Evolutionary conservation across 768 basidiomycete genomes (phyloP).

Genomic region (Dictyophora rubrovolvata): DNA sequence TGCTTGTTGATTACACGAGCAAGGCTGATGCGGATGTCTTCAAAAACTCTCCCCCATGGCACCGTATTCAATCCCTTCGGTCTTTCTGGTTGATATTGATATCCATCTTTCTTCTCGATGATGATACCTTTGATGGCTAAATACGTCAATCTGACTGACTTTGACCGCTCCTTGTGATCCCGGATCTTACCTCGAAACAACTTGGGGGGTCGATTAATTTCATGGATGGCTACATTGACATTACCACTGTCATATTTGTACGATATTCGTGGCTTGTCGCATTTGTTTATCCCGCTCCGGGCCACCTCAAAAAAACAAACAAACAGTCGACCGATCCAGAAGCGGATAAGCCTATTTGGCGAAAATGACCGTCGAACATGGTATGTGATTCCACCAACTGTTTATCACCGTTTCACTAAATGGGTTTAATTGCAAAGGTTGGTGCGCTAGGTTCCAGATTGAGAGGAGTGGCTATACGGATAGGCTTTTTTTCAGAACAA

Average conservation of each 20-base stretch:
- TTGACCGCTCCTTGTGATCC: conserved; percentile 19
- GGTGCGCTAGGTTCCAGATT: too few species aligned
- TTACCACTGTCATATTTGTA: not conserved
- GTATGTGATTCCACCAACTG: too few species aligned
- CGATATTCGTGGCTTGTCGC: not conserved
- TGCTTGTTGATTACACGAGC: not conserved
- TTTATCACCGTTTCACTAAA: too few species aligned
- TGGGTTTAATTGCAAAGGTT: too few species aligned
- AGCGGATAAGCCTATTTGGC: conserved; percentile 24
- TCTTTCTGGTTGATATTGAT: not conserved
- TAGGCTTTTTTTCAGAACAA: too few species aligned
- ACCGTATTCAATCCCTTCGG: not conserved
- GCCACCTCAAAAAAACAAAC: conserved; percentile 4
- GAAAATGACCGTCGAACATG: not conserved
- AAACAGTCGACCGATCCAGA: conserved; percentile 19
- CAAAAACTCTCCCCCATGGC: not conserved
- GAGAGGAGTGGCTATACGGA: too few species aligned
- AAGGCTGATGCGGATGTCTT: not conserved
- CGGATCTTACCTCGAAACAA: not conserved
- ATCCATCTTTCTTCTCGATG: not conserved
- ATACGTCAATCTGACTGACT: not conserved
- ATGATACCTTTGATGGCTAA: not conserved
- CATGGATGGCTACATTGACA: not conserved
- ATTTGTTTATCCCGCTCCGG: too few species aligned
- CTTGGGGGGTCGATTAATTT: not conserved